Percentiles rank a stretch among this genome's conserved stretches.
Conservation (phyloP, 257 asterid species). For the Nicotiana sylvestris region DNA sequence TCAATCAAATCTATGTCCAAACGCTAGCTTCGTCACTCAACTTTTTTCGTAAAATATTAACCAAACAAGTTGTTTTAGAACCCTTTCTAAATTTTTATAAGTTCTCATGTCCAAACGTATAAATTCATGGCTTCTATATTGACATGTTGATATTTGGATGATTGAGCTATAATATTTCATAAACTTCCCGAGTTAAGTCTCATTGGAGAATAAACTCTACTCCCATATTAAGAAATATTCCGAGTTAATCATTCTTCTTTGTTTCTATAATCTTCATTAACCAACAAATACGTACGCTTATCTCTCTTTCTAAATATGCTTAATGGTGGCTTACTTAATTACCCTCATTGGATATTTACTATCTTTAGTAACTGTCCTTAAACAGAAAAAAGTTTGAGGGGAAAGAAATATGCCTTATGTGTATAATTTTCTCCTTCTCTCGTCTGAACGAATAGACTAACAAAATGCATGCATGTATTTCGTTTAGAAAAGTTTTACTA, state of each 20-base stretch:
- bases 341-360: not conserved
- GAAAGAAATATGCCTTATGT: not conserved
- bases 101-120: no score
- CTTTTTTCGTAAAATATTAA: not conserved
- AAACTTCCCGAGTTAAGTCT: not conserved
- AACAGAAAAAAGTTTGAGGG: not conserved
- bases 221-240: not conserved
- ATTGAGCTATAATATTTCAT: not conserved
- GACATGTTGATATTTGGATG: not conserved
- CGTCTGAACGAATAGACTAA: not conserved
- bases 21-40: not conserved
- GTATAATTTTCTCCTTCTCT: not conserved
- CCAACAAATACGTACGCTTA: not conserved
- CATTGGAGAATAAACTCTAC: not conserved
- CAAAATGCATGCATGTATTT: not conserved
- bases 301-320: not conserved
- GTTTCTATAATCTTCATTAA: not conserved
- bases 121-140: not conserved
- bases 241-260: not conserved
- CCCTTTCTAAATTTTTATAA: no score
- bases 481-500: not conserved
- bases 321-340: not conserved
- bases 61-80: not conserved
- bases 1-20: no score
- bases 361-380: not conserved